A percentile compares a stretch with the other conserved stretches of the same genome.
These are phyloP conservation scores for Pseudogymnoascus sp. DNA, from an alignment of 2,329 filamentous ascomycete species.

Conservation along the genomic window DNA sequence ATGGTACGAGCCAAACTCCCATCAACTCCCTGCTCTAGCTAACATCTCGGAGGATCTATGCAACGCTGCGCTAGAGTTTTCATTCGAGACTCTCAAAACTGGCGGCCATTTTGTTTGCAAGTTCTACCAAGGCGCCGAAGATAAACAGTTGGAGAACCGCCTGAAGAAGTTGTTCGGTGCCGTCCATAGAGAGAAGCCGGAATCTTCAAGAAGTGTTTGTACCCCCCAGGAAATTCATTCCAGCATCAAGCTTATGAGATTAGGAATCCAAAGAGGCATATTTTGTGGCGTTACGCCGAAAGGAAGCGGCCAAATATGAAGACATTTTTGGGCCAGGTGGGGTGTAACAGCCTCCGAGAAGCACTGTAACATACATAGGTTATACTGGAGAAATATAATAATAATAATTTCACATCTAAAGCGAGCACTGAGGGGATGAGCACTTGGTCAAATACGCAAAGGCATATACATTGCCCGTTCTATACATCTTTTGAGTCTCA, in stretches of 20 bases:
- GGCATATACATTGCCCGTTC: conserved; percentile 3
- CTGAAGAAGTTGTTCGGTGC: conserved; percentile 69
- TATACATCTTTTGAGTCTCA: conserved; percentile 1
- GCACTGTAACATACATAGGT: neutral
- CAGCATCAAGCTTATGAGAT: conserved; percentile 12
- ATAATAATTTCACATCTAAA: neutral
- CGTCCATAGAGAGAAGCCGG: conserved; percentile 83
- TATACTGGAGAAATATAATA: neutral
- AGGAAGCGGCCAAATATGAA: conserved; percentile 37
- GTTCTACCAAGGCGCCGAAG: conserved; percentile 87
- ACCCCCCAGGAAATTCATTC: neutral
- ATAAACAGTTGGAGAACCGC: conserved; percentile 67
- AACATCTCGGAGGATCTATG: conserved; percentile 66
- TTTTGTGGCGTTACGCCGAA: conserved; percentile 72
- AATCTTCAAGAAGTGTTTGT: conserved; percentile 76
- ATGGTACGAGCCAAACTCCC: conserved; percentile 43
- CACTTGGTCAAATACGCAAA: neutral
- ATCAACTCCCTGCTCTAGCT: neutral
- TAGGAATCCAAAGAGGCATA: conserved; percentile 80
- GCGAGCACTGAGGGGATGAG: neutral
- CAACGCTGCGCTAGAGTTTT: conserved; percentile 73
- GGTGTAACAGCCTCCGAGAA: neutral
- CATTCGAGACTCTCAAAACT: conserved; percentile 69
- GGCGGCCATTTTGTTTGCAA: conserved; percentile 95
- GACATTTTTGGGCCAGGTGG: neutral